Evolutionary conservation across 2,329 filamentous ascomycete species (phyloP), one percentile per base, ranked within the genome.

Genomic region (Geosmithia putterillii): DNA sequence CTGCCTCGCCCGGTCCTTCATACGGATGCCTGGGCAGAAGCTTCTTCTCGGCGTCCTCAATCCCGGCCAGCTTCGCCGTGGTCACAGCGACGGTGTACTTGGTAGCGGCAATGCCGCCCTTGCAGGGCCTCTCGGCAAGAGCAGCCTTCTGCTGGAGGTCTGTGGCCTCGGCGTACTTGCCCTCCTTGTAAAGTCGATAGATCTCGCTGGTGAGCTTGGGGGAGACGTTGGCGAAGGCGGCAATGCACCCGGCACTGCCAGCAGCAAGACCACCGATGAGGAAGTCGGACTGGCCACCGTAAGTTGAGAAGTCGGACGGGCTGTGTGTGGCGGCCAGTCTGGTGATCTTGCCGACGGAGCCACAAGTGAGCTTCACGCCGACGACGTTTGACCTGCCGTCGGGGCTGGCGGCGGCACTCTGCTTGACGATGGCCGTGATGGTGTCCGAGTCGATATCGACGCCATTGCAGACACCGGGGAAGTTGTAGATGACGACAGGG

Each of bases 261-360:
- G 72, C 70, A 2, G 69, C 67, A 28, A 83, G 57, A 0, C 73
- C 76, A 2, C 74, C 76, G 41, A 83, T 63, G 20, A 87, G 59
- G 57, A 84, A 87, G 53, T 88, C 83, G 2, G 75, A 77, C 61
- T 87, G 82, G 1, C 84, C 84, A 1, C 81, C 82, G 52, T 77
- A 86, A 1, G 78, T 74, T 1, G 80, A 61, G 28, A 48, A 48
- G 9, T 46, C 35, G 15, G 41, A 42, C 12, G 41, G 32, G 8
- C 41, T 19, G 38, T 40, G 41, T 1, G 32, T 28, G 20, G 68
- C 71, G 1, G 71, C 63, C 3, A 79, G 58, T 3, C 75, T 66
- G 14, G 73, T 73, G 50, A 76, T 74, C 59, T 80, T 80, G 34
- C 70, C 76, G 18, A 79, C 74, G 36, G 70, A 72, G 1, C 67